Base-by-base conservation (phyloP, 2,329 filamentous ascomycete genomes). In the Claviceps spartinae region DNA sequence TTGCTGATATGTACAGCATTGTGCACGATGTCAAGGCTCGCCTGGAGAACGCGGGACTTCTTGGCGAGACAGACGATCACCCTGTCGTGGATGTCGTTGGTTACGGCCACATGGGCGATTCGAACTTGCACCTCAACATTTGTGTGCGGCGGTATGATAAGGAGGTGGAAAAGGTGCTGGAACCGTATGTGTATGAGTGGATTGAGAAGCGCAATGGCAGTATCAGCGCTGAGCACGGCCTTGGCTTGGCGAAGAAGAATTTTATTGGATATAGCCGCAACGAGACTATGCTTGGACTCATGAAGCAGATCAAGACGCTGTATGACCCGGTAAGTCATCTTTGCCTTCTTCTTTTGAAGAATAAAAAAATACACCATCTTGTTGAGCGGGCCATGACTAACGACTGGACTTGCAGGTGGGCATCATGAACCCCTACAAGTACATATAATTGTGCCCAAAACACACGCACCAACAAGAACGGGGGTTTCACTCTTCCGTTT, bases 341-440 rank as follows among this genome's bases (percentile, higher is more conserved):
- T 1, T 22, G 42, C 44, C 37, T 26, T 38, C 38, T 41, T 20
- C 30, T 22, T 20, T 22, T 42, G 24, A 30, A 30, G 26, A 30
- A 30, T 30, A 30, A 30, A 30, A 30, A 7, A 30, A 30, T 30
- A 30, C 26, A 30, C 26, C 7, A 30, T 24, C 40, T 16, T 38
- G 48, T 42, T 20, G 50, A 40, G 26, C 22, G 26, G 43, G 52
- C 56, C 58, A 52, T 34, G 56, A 57, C 61, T 65, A 58, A 65
- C 61, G 57, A 49, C 47, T 16, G 13, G 22, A 43, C 50, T 95
- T 51, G 22, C 61, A 95, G 88, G 95, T 95, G 60, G 90, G 89
- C 47, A 97, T 97, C 69, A 94, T 97, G 88, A 97, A 96, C 71
- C 91, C 91, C 0, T 97, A 97, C 75, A 97, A 97, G 72, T 97